phyloP scores from a whole-genome alignment of 768 basidiomycete genomes.

The Mrakia frigida region DNA sequence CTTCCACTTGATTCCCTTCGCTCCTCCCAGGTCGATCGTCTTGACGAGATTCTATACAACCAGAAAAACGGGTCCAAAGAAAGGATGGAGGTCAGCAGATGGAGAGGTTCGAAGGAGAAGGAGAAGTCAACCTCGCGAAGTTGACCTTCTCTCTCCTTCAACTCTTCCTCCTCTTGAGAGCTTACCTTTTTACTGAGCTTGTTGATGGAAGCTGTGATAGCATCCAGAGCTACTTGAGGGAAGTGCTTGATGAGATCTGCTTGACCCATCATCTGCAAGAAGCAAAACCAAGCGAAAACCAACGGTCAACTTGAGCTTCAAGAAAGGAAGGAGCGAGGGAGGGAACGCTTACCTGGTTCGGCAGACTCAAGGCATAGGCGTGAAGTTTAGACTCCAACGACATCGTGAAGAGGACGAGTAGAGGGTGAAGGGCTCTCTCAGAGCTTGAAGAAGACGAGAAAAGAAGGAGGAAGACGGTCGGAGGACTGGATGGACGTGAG shows the following conservation, averaged over 20 bases:
- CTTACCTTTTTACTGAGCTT: conserved; percentile 32
- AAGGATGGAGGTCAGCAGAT: background rate
- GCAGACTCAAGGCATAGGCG: conserved; percentile 29
- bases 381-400: conserved; percentile 29
- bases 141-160: background rate
- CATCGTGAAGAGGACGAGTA: background rate
- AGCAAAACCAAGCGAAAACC: background rate
- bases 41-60: conserved; percentile 50
- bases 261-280: conserved; percentile 26
- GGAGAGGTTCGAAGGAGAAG: background rate
- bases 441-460: background rate
- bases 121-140: background rate
- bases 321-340: background rate
- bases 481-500: background rate
- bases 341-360: conserved; percentile 24
- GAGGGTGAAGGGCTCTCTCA: too few species aligned
- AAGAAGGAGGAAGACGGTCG: background rate
- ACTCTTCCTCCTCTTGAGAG: background rate
- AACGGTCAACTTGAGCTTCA: background rate
- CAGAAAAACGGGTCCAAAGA: background rate
- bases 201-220: conserved; percentile 25
- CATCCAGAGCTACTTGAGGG: conserved; percentile 21
- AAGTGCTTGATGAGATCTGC: conserved; percentile 27
- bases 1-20: conserved; percentile 59
- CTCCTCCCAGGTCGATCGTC: conserved; percentile 49